Base-by-base conservation (phyloP, 73 alveolate genomes). In the Breviolum minutum region DNA sequence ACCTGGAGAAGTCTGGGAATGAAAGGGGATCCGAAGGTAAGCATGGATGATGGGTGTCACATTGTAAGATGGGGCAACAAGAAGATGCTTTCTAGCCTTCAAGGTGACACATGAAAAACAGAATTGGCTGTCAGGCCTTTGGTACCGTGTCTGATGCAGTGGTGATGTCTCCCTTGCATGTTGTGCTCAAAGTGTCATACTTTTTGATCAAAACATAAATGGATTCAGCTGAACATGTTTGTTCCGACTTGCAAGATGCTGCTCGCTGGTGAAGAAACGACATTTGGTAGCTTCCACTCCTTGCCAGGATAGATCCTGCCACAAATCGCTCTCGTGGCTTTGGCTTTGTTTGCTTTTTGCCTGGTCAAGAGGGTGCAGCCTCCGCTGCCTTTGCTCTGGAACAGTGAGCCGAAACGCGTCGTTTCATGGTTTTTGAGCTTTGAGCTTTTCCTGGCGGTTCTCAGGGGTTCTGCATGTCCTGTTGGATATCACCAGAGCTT, bases 281-380 rank as follows among this genome's bases (percentile, higher is more conserved):
- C 54, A 40, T 40, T 40, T 40, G 54, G 54, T 2, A 73, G 48
- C 83, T 26, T 73, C 83, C 30, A 73, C 54, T 26, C n/a, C 54
- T 40, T 40, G 83, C 90, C n/a, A 92, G 98, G 98, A 94, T 94
- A 48, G 99, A 94, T 32, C 99, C 99, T 32, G 94, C 99, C 77
- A 94, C 99, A 32, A 94, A 94, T 87, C 99, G 99, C 93, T 94
- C 99, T 27, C 99, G 99, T 16, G 99, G 99, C n/a, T 94, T 94
- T 80, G 99, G 99, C 71, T 94, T 94, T 63, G 99, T 94, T 48
- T 94, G 99, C 94, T 94, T 94, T 84, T 87, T 94, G 68, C 99
- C 99, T 73, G 99, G 99, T 74, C 99, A 94, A 86, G 99, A 94
- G 94, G 99, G 99, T 19, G 99, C 99, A 14, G 99, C 99, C 63